Base-by-base conservation (phyloP, 768 basidiomycete species). In the Imleria badia region DNA sequence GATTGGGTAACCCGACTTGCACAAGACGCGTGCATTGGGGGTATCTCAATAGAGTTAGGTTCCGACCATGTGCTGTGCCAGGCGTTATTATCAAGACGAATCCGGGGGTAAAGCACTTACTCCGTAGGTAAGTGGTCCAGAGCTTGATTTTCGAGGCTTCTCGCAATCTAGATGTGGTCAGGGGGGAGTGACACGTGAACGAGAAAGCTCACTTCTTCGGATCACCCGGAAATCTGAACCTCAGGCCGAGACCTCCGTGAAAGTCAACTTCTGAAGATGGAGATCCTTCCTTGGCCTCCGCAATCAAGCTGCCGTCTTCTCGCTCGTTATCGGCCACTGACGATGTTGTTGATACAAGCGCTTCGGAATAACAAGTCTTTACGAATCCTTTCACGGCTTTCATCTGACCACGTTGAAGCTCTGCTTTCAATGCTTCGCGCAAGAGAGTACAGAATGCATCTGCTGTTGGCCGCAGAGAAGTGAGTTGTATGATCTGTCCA, bases 11-110 rank as follows among this genome's bases (percentile, higher is more conserved):
- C 44, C 97, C 97, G 49, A 98, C 96, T 73, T 97, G 96, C 2
- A 98, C 88, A 26, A 99, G 82, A n/a, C 97, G 88, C 39, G 95
- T 97, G 66, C 93, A 94, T 70, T 95, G 89, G 0, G 97, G 96
- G 71, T 98, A 99, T 31, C 96, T 90, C 19, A 98, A 77, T 26
- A 98, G 81, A 0, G 97, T 95, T n/a, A 98, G 78, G 66, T 94
- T 94, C 23, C 97, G 86, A 20, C 97, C 97, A 64, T 98, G 94
- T 5, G 81, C 92, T 97, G 9, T 46, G 41, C 29, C 22, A 46
- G 48, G 30, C 38, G 54, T 60, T 31, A 56, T 51, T 50, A 49
- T 60, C 45, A 58, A 49, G 44, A 45, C 29, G 22, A 40, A 51
- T n/a, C 39, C 6, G 9, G 34, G n/a, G 55, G 17, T 31, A 23